A percentile compares a stretch with the other conserved stretches of the same genome.
These are phyloP conservation scores for Juglanconis oblonga DNA, from an alignment of 2,329 filamentous ascomycete species.

Conservation along the genomic window DNA sequence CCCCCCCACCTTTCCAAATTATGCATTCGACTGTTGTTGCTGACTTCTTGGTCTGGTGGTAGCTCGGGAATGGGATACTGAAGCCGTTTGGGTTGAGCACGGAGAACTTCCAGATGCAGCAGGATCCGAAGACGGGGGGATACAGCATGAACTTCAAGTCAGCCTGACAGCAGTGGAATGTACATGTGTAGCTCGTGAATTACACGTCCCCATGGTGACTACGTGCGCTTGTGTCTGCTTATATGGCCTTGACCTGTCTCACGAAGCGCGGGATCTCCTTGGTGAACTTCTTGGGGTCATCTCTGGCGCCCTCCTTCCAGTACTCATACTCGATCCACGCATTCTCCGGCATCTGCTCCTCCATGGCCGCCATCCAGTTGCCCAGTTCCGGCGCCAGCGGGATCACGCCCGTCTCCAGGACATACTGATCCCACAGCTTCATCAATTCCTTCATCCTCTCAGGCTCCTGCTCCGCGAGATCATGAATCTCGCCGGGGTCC, in stretches of 20 bases:
- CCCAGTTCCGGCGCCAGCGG: constrained; percentile 57
- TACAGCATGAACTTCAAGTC: constrained; percentile 87
- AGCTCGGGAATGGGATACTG: constrained; percentile 81
- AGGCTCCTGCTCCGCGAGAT: constrained; percentile 32
- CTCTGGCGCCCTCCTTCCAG: constrained; percentile 45
- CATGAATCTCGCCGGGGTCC: constrained; percentile 44
- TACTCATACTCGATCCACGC: constrained; percentile 66
- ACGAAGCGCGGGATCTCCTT: constrained; percentile 18
- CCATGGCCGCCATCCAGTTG: constrained; percentile 56
- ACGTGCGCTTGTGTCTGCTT: background rate
- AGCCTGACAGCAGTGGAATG: background rate
- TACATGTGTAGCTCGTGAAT: background rate
- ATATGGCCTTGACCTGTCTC: constrained; percentile 19
- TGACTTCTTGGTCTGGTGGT: background rate
- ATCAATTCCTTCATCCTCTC: constrained; percentile 30
- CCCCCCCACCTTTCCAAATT: too few relatives aligned
- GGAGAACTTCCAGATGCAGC: constrained; percentile 89
- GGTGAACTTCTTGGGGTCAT: constrained; percentile 42
- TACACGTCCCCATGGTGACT: background rate
- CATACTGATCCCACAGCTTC: constrained; percentile 34
- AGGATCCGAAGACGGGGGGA: constrained; percentile 84
- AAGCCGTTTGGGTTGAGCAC: constrained; percentile 93
- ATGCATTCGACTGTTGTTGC: background rate
- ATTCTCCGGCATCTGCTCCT: constrained; percentile 64
- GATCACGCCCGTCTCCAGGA: constrained; percentile 57